A percentile compares a stretch with the other conserved stretches of the same genome.
Conservation (phyloP, 352 stramenopile species). For the Proteromonas lacertae region DNA sequence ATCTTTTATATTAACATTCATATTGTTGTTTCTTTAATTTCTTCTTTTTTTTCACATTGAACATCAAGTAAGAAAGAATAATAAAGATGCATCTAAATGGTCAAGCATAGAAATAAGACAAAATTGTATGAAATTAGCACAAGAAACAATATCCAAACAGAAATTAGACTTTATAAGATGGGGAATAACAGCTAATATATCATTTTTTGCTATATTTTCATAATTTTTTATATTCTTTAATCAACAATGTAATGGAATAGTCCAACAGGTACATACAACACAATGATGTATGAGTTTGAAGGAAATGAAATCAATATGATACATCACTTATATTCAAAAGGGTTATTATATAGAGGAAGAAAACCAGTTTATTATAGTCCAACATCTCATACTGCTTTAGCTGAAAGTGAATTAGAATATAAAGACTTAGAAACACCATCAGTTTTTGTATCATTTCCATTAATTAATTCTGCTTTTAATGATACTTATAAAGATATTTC, state of each 20-base stretch:
- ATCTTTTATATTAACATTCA: slow-evolving; percentile 88
- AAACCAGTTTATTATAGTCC: slow-evolving; percentile 96
- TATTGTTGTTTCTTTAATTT: too few relatives aligned
- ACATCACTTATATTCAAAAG: slow-evolving; percentile 70
- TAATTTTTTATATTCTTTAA: too few relatives aligned
- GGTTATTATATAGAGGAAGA: slow-evolving; percentile 72
- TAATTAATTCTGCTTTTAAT: slow-evolving; percentile 4
- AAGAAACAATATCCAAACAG: slow-evolving; percentile 59
- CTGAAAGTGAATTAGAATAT: slow-evolving; percentile 92
- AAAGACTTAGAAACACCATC: slow-evolving; percentile 70
- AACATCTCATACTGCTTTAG: slow-evolving; percentile 73
- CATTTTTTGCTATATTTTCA: too few relatives aligned
- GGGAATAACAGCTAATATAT: too few relatives aligned
- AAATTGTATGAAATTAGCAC: slow-evolving; percentile 49
- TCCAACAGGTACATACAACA: slow-evolving; percentile 53
- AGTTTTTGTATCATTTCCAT: slow-evolving; percentile 54
- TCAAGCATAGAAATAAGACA: slow-evolving; percentile 54
- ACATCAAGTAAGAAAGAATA: slow-evolving; percentile 55
- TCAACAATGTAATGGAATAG: too few relatives aligned
- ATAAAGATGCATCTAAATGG: slow-evolving; percentile 14
- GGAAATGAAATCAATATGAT: slow-evolving; percentile 77
- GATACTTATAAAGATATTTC: slow-evolving; percentile 11
- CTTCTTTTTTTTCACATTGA: too few relatives aligned
- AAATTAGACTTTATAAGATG: slow-evolving; percentile 43
- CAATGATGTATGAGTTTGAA: slow-evolving; percentile 71